Percentiles rank a stretch among this genome's conserved stretches.
Conservation (phyloP, 306 rosid species). For the Mimosa bimucronata region DNA sequence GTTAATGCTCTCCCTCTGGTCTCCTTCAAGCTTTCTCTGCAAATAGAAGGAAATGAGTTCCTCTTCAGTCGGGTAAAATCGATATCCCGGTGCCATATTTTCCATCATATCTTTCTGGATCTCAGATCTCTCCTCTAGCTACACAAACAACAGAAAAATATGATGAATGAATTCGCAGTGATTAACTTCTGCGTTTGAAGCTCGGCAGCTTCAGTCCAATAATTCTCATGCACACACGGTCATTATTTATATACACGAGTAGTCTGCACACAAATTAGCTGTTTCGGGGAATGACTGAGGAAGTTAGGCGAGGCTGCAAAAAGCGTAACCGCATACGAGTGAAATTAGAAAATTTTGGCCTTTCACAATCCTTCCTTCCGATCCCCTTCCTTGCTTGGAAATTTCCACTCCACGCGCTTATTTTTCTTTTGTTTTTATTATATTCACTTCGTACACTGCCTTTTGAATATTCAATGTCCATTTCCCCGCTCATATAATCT, state of each 20-base stretch:
- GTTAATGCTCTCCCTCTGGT: constrained; percentile 44
- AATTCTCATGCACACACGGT: neutral
- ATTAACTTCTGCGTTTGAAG: neutral
- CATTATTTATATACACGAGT: neutral
- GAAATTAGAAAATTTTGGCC: constrained; percentile 32
- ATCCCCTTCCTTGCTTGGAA: constrained; percentile 40
- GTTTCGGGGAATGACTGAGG: constrained; percentile 35
- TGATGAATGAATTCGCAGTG: neutral
- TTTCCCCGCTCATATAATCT: too few relatives aligned
- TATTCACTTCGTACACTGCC: constrained; percentile 25
- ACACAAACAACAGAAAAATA: neutral
- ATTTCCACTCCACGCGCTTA: constrained; percentile 51
- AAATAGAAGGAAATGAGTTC: constrained; percentile 75
- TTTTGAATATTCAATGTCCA: constrained; percentile 35
- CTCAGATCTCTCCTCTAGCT: neutral
- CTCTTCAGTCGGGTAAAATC: constrained; percentile 90
- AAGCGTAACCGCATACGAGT: constrained; percentile 27
- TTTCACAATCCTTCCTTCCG: neutral
- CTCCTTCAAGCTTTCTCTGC: constrained; percentile 63
- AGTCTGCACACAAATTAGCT: neutral
- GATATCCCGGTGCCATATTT: constrained; percentile 70
- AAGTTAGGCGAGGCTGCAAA: constrained; percentile 43
- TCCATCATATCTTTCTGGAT: constrained; percentile 42
- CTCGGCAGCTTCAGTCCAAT: neutral
- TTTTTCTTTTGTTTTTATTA: neutral